A percentile compares a stretch with the other conserved stretches of the same genome.
Conservation (phyloP, 176 grass and related monocot genomes). For the Aechmea fasciata region DNA sequence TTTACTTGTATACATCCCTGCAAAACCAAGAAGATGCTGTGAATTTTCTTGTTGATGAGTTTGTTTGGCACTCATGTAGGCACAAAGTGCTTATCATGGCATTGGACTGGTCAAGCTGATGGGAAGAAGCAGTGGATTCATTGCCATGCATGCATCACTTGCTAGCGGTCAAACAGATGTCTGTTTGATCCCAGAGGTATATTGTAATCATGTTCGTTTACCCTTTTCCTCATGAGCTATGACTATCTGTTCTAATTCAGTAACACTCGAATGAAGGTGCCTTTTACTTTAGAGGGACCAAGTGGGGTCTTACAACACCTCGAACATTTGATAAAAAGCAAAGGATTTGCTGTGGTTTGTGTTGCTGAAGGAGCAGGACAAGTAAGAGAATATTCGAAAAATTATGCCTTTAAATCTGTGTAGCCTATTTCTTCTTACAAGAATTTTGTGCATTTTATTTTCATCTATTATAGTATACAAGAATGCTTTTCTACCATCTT, state of each 20-base stretch:
- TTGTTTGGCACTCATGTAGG: slow-evolving; percentile 30
- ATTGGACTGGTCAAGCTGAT: slow-evolving; percentile 91
- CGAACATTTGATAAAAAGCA: slow-evolving; percentile 70
- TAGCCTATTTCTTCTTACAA: not conserved
- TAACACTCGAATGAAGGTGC: slow-evolving; percentile 47
- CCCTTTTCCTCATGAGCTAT: not conserved
- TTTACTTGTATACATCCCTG: not conserved
- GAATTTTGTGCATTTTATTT: slow-evolving; percentile 1
- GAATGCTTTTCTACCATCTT: not conserved
- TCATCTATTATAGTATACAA: not conserved
- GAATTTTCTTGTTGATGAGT: not conserved
- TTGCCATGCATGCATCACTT: slow-evolving; percentile 97
- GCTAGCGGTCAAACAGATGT: slow-evolving; percentile 95
- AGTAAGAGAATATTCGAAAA: slow-evolving; percentile 32
- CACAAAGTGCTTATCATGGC: slow-evolving; percentile 89
- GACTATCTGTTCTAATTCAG: not conserved
- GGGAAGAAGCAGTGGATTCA: slow-evolving; percentile 95
- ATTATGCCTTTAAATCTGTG: slow-evolving; percentile 1
- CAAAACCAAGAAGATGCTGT: no score
- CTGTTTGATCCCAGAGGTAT: slow-evolving; percentile 90
- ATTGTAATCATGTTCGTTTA: slow-evolving; percentile 20
- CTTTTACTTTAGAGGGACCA: slow-evolving; percentile 70
- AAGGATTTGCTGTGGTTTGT: slow-evolving; percentile 88
- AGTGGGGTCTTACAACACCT: slow-evolving; percentile 74
- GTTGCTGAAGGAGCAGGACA: slow-evolving; percentile 95